Conservation (phyloP, 2,329 filamentous ascomycete genomes). For the Beauveria australis region DNA sequence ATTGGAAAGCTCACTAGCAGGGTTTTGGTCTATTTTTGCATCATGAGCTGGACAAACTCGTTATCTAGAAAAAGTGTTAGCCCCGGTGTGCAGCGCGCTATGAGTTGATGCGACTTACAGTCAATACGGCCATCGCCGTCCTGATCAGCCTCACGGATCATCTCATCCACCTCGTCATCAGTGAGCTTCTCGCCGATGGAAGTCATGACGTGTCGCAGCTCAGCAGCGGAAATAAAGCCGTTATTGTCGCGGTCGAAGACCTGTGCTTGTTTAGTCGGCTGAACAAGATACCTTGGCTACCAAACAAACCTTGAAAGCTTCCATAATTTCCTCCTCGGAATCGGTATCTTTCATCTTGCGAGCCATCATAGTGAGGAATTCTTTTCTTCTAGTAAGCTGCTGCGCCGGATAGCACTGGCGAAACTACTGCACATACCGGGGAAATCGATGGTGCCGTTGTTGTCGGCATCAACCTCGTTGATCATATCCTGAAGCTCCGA, state of each 20-base stretch:
- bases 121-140: constrained; percentile 84
- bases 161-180: constrained; percentile 85
- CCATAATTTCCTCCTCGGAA: constrained; percentile 82
- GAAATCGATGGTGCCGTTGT: constrained; percentile 89
- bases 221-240: constrained; percentile 81
- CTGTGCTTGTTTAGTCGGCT: constrained; percentile 24
- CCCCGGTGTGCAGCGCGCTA: not conserved
- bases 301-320: constrained; percentile 71
- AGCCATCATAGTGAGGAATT: constrained; percentile 90
- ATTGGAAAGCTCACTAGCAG: not conserved
- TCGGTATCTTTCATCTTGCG: constrained; percentile 93
- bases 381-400: constrained; percentile 32
- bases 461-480: constrained; percentile 87
- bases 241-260: constrained; percentile 87
- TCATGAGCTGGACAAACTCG: constrained; percentile 91
- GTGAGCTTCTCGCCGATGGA: constrained; percentile 88
- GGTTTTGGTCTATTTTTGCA: constrained; percentile 65
- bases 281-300: no score
- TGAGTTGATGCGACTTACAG: constrained; percentile 46
- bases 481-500: constrained; percentile 91
- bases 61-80: constrained; percentile 51
- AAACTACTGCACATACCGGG: constrained; percentile 53
- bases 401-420: not conserved
- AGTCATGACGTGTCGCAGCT: constrained; percentile 85
- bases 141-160: constrained; percentile 87